Evolutionary conservation across 192 early-diverging fungal genomes (phyloP), one percentile per base, ranked within the genome.

Genomic region (Polychytrium aggregatum): DNA sequence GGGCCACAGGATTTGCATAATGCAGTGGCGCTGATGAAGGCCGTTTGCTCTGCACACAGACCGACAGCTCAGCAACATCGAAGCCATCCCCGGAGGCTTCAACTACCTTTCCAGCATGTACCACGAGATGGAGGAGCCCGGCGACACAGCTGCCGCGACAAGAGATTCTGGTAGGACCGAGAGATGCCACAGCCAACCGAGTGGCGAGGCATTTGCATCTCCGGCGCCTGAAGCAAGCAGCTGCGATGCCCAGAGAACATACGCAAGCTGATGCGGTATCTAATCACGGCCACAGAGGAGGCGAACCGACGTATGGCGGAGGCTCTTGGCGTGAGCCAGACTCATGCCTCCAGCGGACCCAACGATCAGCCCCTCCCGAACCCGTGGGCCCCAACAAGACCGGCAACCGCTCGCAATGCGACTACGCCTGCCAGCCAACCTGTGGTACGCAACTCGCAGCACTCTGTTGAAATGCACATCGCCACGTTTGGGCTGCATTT

Each of bases 21-120:
- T 29, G 27, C 17, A 1, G 14, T 1, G 17, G 1, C 21, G 14
- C 21, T 48, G 46, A 42, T n/a, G n/a, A n/a, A n/a, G n/a, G n/a
- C n/a, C n/a, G n/a, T n/a, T n/a, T n/a, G n/a, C n/a, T n/a, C n/a
- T n/a, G n/a, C n/a, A n/a, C 16, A 16, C 44, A 59, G 59, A 61
- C 31, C 38, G 60, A 9, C 28, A 21, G 0, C 33, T 58, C 18
- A 24, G 37, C 20, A 61, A 61, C 44, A 68, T 68, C 35, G 65
- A 68, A 48, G 41, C 50, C 37, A 59, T 68, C 5, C 65, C 65
- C 2, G 65, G 65, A 14, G 65, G 57, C 1, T 55, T 68, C 36
- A 53, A 60, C 28, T 54, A 46, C 13, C 37, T 68, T 17, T 41
- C 38, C 20, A 57, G 55, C 21, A 54, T 62, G 54, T 62, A 56